phyloP scores from a whole-genome alignment of 495 filamentous ascomycete species.

The Neurospora tetrasperma region DNA sequence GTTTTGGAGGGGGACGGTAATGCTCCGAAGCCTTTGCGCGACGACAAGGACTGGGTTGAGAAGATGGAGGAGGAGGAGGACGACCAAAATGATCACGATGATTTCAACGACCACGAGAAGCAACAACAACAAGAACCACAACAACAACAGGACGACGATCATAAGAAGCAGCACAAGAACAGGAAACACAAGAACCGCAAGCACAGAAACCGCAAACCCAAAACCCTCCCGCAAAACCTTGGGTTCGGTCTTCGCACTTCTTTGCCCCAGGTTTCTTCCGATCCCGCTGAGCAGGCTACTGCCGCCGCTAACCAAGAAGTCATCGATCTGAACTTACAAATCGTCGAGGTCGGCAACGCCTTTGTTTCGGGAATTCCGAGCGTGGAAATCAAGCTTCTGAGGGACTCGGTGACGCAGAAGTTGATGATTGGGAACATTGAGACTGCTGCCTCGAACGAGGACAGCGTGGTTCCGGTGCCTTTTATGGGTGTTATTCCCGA shows the following conservation, averaged over 20 bases:
- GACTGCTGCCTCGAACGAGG: constrained; percentile 13
- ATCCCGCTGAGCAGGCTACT: constrained; percentile 14
- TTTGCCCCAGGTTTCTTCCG: constrained; percentile 28
- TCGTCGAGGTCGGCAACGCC: constrained; percentile 38
- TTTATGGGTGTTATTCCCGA: not conserved
- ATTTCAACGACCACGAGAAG: constrained; percentile 1
- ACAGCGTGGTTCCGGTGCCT: constrained; percentile 3
- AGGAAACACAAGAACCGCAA: constrained; percentile 8
- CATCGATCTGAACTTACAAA: constrained; percentile 35
- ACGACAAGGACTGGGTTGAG: not conserved
- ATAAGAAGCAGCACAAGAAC: constrained; percentile 8
- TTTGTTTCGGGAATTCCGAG: constrained; percentile 37
- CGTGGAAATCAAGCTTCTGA: constrained; percentile 35
- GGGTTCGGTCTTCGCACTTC: constrained; percentile 30
- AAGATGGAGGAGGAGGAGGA: not conserved
- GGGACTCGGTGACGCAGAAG: constrained; percentile 25
- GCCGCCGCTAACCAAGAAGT: constrained; percentile 27
- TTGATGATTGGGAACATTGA: constrained; percentile 33
- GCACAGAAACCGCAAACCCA: constrained; percentile 5
- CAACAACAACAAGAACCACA: constrained; percentile 5
- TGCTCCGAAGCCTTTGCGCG: not conserved
- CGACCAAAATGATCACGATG: not conserved
- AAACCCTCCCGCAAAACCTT: constrained; percentile 20
- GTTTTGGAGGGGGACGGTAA: constrained; percentile 3
- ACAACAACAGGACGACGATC: constrained; percentile 4